phyloP scores from a whole-genome alignment of 2,329 filamentous ascomycete species.

The Periconia digitata region DNA sequence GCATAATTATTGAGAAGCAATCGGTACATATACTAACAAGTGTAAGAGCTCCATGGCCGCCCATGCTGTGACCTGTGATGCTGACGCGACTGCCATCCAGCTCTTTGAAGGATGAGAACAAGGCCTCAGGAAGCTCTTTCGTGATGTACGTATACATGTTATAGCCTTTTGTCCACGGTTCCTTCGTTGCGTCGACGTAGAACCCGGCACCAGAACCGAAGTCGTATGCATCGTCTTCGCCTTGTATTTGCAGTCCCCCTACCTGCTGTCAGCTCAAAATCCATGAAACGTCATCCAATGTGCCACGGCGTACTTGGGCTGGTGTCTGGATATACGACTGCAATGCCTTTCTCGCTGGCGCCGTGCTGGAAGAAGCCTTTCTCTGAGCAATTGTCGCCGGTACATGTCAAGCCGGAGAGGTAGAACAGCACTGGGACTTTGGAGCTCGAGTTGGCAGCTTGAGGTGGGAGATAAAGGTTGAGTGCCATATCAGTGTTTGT shows the following conservation, averaged over 20 bases:
- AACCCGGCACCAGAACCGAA: constrained; percentile 93
- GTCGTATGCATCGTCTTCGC: constrained; percentile 87
- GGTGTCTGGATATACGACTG: constrained; percentile 94
- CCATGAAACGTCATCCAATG: constrained; percentile 10
- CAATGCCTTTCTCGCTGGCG: constrained; percentile 78
- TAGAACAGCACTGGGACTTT: constrained; percentile 88
- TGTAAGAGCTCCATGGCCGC: constrained; percentile 91
- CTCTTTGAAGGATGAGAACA: constrained; percentile 71
- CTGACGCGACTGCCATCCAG: constrained; percentile 72
- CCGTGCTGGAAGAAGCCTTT: constrained; percentile 89
- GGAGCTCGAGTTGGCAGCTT: constrained; percentile 57
- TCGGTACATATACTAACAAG: constrained; percentile 51
- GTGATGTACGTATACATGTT: constrained; percentile 94
- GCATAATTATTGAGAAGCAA: neutral
- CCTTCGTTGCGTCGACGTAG: constrained; percentile 82
- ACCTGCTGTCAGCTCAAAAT: constrained; percentile 17
- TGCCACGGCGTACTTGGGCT: constrained; percentile 69
- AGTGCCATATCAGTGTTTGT: constrained; percentile 89
- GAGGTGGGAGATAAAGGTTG: constrained; percentile 85
- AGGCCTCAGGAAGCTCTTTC: constrained; percentile 76
- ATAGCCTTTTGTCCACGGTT: constrained; percentile 77
- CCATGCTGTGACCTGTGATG: constrained; percentile 96
- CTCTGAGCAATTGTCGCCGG: constrained; percentile 75
- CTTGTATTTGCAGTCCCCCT: constrained; percentile 76
- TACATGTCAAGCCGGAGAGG: constrained; percentile 92